These are phyloP conservation scores for Calycina marina DNA, from an alignment of 2,329 filamentous ascomycete species.

Conservation along the genomic window DNA sequence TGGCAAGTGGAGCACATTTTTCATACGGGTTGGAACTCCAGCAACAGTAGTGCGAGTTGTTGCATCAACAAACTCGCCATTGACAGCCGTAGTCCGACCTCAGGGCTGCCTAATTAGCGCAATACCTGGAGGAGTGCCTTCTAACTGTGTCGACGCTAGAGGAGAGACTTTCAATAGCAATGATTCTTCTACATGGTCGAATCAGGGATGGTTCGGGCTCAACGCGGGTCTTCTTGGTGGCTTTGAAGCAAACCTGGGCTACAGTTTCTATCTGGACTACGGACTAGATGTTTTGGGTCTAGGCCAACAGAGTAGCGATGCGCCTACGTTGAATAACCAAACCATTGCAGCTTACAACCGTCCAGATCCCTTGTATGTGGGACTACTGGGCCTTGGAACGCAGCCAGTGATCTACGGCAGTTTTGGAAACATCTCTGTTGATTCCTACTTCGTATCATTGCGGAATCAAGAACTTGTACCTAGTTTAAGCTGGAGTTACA, in stretches of 20 bases:
- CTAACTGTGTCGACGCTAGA: conserved; percentile 29
- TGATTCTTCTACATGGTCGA: conserved; percentile 38
- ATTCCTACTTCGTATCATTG: conserved; percentile 24
- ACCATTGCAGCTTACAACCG: conserved; percentile 19
- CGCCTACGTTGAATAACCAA: conserved; percentile 14
- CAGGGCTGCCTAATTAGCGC: conserved; percentile 21
- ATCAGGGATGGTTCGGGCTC: conserved; percentile 23
- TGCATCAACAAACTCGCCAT: conserved; percentile 26
- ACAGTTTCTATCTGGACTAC: conserved; percentile 17
- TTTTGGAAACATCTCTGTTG: conserved; percentile 23
- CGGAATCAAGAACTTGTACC: conserved; percentile 24
- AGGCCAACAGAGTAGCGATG: conserved; percentile 9
- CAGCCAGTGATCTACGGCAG: conserved; percentile 27
- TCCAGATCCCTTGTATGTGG: conserved; percentile 25
- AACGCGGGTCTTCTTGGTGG: conserved; percentile 23
- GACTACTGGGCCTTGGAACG: conserved; percentile 25
- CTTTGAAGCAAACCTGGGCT: conserved; percentile 26
- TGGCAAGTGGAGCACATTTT: conserved; percentile 57
- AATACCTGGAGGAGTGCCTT: conserved; percentile 19
- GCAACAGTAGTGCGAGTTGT: conserved; percentile 28
- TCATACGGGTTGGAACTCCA: conserved; percentile 39
- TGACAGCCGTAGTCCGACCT: conserved; percentile 22
- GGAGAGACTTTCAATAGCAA: conserved; percentile 41
- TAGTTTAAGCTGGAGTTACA: conserved; percentile 37
- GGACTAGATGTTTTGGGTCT: conserved; percentile 11